Evolutionary conservation across 1,284 basidiomycete genomes (phyloP).

Genomic region (Sanghuangporus weigelae): DNA sequence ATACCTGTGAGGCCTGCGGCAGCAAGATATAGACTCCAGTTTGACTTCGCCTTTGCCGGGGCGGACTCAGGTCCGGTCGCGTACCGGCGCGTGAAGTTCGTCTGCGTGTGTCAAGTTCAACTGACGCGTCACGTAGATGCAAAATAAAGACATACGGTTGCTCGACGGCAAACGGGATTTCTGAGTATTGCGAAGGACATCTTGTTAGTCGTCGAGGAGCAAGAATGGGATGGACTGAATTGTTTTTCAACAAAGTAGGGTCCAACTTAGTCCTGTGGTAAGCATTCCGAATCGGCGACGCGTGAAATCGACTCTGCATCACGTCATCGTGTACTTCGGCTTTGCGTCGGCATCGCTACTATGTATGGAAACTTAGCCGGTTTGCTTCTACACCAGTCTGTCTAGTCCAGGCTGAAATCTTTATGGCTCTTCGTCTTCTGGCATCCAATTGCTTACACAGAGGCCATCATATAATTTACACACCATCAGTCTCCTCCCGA

Average conservation of each 20-base stretch:
- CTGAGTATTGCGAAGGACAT: slow-evolving; percentile 17
- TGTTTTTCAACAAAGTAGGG: not conserved
- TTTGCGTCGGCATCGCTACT: not conserved
- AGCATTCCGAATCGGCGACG: not conserved
- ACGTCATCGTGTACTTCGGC: not conserved
- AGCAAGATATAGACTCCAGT: slow-evolving; percentile 44
- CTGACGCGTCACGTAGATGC: not conserved
- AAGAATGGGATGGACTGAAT: not conserved
- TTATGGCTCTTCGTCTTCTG: not conserved
- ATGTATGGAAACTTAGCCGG: not conserved
- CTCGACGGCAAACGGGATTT: slow-evolving; percentile 1
- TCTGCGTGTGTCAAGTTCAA: slow-evolving; percentile 7
- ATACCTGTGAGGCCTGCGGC: slow-evolving; percentile 46
- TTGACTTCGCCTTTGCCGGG: slow-evolving; percentile 40
- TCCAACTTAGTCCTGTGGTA: not conserved
- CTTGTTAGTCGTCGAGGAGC: not conserved
- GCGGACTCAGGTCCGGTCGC: slow-evolving; percentile 37
- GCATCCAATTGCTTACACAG: not conserved
- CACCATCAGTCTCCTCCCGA: not conserved
- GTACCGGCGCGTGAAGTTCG: slow-evolving; percentile 33
- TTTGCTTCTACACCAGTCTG: not conserved
- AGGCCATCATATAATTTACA: not conserved
- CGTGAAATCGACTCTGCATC: not conserved
- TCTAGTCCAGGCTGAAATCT: not conserved
- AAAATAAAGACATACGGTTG: slow-evolving; percentile 4